Percentiles rank a stretch among this genome's conserved stretches.
phyloP scores from a whole-genome alignment of 306 rosid genomes.

The Senna tora region DNA sequence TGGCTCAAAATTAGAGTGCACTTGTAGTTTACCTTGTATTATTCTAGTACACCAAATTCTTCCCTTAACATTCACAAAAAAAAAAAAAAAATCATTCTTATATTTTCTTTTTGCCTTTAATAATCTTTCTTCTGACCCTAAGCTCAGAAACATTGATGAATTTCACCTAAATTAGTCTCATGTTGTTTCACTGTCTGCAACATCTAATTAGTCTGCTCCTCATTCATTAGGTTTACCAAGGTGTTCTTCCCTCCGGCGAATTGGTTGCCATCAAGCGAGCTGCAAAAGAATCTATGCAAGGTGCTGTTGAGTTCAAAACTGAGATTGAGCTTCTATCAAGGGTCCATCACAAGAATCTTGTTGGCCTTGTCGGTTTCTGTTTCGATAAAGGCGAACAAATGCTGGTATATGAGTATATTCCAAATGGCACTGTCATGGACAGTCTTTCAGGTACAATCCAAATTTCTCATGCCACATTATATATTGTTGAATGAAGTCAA shows the following conservation, averaged over 20 bases:
- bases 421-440: constrained; percentile 71
- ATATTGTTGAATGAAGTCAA: not conserved
- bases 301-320: constrained; percentile 64
- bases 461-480: not conserved
- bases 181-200: not conserved
- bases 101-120: not conserved
- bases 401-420: constrained; percentile 67
- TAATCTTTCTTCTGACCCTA: not conserved
- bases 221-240: constrained; percentile 59
- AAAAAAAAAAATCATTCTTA: not conserved
- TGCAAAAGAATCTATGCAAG: constrained; percentile 62
- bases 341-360: constrained; percentile 84
- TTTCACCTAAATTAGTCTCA: not conserved
- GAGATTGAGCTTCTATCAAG: constrained; percentile 90
- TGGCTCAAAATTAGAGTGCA: no score
- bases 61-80: not conserved
- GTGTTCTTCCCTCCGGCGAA: constrained; percentile 61
- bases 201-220: not conserved
- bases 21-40: no score
- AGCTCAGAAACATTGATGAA: not conserved
- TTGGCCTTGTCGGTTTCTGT: constrained; percentile 71
- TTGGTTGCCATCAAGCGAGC: constrained; percentile 71
- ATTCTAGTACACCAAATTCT: no score
- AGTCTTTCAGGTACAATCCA: constrained; percentile 60
- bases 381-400: constrained; percentile 79